A percentile compares a stretch with the other conserved stretches of the same genome.
Conservation (phyloP, 768 basidiomycete genomes). For the Hericium rajendrae region DNA sequence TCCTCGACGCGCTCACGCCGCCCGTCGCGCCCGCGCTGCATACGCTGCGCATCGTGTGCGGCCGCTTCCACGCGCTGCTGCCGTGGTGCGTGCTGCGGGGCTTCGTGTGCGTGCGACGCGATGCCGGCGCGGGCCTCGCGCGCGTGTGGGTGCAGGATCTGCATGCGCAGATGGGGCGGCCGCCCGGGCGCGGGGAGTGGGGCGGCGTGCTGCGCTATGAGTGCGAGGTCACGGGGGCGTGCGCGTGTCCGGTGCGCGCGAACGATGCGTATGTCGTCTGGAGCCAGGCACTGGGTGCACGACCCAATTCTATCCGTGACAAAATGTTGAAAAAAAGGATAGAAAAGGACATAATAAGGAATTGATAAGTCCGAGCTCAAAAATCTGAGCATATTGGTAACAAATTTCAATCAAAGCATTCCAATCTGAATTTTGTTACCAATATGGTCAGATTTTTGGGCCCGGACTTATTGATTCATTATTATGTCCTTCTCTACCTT, state of each 20-base stretch:
- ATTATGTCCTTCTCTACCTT: too few relatives aligned
- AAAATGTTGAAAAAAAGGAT: too few relatives aligned
- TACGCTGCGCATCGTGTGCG: background rate
- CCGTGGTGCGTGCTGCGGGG: background rate
- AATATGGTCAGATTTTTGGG: too few relatives aligned
- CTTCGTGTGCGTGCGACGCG: background rate
- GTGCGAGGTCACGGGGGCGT: background rate
- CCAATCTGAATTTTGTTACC: too few relatives aligned
- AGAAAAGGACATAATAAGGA: too few relatives aligned
- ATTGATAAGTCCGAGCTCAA: too few relatives aligned
- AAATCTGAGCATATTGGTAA: too few relatives aligned
- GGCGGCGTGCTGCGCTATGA: background rate
- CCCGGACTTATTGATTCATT: too few relatives aligned
- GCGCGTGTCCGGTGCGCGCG: background rate
- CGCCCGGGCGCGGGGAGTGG: background rate
- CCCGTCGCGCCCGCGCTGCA: background rate
- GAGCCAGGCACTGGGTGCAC: too few relatives aligned
- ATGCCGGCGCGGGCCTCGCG: background rate
- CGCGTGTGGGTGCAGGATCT: background rate
- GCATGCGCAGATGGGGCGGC: background rate
- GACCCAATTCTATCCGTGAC: too few relatives aligned
- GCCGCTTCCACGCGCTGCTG: background rate
- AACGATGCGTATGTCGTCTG: background rate
- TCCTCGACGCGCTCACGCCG: background rate
- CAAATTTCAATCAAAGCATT: too few relatives aligned